Evolutionary conservation across 345 rosid genomes (phyloP).

Genomic region (Rubroshorea leprosula): DNA sequence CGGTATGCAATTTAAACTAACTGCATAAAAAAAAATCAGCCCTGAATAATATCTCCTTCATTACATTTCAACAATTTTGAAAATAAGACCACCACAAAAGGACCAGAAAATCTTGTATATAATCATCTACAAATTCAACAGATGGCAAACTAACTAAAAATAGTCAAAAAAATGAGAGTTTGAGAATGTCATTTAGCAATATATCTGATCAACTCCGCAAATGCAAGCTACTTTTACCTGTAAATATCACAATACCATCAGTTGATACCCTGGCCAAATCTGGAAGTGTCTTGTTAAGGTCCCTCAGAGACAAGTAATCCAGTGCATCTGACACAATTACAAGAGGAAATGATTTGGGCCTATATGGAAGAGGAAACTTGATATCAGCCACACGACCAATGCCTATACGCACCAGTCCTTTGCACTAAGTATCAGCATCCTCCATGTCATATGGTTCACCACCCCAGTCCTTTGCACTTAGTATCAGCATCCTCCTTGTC

Average conservation of each 20-base stretch:
- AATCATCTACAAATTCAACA: neutral
- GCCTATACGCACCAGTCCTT: slow-evolving; percentile 36
- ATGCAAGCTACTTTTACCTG: slow-evolving; percentile 23
- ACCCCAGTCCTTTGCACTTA: slow-evolving; percentile 31
- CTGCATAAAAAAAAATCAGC: too few species aligned
- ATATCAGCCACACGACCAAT: slow-evolving; percentile 40
- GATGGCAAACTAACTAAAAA: neutral
- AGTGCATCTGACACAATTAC: slow-evolving; percentile 42
- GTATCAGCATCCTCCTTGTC: slow-evolving; percentile 36
- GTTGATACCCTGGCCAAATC: slow-evolving; percentile 41
- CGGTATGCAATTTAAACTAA: too few species aligned
- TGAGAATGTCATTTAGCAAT: neutral
- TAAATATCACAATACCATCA: slow-evolving; percentile 34
- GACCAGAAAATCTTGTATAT: neutral
- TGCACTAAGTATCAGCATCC: slow-evolving; percentile 38
- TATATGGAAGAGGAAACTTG: neutral
- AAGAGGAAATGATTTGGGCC: slow-evolving; percentile 27
- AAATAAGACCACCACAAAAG: too few species aligned
- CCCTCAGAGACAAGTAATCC: slow-evolving; percentile 47
- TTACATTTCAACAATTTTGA: too few species aligned
- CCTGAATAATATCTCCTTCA: too few species aligned
- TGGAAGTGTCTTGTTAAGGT: slow-evolving; percentile 48
- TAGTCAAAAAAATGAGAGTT: neutral
- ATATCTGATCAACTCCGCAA: neutral
- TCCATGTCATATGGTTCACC: slow-evolving; percentile 44